Evolutionary conservation across 306 rosid species (phyloP), one percentile per base, ranked within the genome.

Genomic region (Prosopis cineraria): DNA sequence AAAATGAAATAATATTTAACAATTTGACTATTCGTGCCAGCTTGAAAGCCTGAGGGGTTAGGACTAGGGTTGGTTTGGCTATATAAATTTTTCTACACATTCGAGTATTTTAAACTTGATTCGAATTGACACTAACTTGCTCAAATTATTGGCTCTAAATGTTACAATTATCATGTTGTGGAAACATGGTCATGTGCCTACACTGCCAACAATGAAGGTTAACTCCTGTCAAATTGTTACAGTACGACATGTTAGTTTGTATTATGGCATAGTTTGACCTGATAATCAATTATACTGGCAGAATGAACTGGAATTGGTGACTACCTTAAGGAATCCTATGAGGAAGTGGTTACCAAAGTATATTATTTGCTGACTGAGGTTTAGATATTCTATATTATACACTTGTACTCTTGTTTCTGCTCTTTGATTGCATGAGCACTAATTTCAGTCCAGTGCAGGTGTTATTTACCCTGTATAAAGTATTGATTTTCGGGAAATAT

Each of bases 161-260:
- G 96, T 95, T 69, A 95, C 98, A 70, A 95, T 97, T 33, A 95
- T 96, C 30, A 95, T 95, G 98, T 86, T 95, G 62, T 95, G 98
- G 98, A 95, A 92, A 79, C 97, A 95, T 76, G 98, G 98, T 79
- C 98, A 92, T 77, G 88, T 95, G 87, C 85, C 97, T 50, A 87
- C 98, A 20, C 63, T 92, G 82, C 85, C 65, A 68, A 95, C 97
- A 79, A 86, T 95, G 84, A 90, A 91, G 94, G 98, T 91, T 69
- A 27, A 75, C 78, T 73, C 55, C 40, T 72, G 39, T 24, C 55
- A 79, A 72, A 34, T 63, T 36, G 16, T 52, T 81, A 74, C 31
- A 2, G 20, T 71, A 1, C 52, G 64, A 78, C 47, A n/a, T 5
- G 7, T 78, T 67, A 48, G 30, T 24, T 68, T 50, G 64, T 53